Percentiles rank a stretch among this genome's conserved stretches.
phyloP scores from a whole-genome alignment of 176 grass and related monocot genomes.

The Pontederia paniculata region DNA sequence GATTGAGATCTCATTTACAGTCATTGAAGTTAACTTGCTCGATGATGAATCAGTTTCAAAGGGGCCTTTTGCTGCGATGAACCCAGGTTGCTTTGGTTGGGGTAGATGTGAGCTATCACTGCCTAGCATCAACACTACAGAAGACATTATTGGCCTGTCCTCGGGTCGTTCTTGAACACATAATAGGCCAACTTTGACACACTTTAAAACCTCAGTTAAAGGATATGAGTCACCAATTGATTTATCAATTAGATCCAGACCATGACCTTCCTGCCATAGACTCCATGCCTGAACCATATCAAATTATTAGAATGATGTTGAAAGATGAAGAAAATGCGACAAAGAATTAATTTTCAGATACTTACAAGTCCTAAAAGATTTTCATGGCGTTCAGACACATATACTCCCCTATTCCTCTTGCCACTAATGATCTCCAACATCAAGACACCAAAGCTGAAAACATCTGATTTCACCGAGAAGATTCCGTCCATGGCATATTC shows the following conservation, averaged over 20 bases:
- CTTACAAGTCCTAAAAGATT: constrained; percentile 6
- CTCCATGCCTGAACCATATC: not conserved
- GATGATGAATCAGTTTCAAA: constrained; percentile 2
- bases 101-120: not conserved
- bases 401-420: constrained; percentile 9
- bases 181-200: not conserved
- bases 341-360: not conserved
- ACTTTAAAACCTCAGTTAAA: not conserved
- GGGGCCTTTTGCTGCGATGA: not conserved
- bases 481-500: constrained; percentile 13
- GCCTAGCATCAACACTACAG: not conserved
- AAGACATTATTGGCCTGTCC: constrained; percentile 1
- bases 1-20: not conserved
- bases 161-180: constrained; percentile 7
- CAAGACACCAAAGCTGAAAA: constrained; percentile 5
- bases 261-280: not conserved
- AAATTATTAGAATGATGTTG: not conserved
- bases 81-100: constrained; percentile 2
- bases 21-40: not conserved
- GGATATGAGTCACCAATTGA: not conserved
- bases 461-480: constrained; percentile 10
- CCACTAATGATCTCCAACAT: constrained; percentile 7
- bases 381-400: not conserved
- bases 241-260: not conserved
- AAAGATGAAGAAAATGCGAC: no score